Base-by-base conservation (phyloP, 2,329 filamentous ascomycete species). In the Ascochyta viciae-villosae region DNA sequence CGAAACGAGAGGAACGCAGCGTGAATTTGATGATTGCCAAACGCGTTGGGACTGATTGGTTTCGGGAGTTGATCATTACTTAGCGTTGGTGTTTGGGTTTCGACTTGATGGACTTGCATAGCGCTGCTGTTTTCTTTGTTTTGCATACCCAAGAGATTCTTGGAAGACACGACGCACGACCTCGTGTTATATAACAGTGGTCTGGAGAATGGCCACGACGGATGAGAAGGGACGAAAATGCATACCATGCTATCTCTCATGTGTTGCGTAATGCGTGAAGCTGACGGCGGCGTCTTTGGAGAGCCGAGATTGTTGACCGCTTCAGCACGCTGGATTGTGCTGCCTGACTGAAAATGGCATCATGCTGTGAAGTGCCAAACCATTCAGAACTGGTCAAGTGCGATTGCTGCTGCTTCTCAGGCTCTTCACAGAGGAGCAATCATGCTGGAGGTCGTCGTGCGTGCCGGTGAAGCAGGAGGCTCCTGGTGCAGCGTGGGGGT, bases 1-100 rank as follows among this genome's bases (percentile, higher is more conserved):
- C 60, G 66, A 19, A 65, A 34, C 33, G 53, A 54, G n/a, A 50
- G 33, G 31, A 56, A 54, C 8, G 52, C 53, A 46, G 48, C 42
- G 40, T 61, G 47, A 51, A 33, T 26, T 15, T 38, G n/a, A 2
- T 24, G 12, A 8, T 7, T 33, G 16, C 29, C 38, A 19, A 16
- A 10, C 6, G 39, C 37, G 22, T 29, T 45, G 22, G 29, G 31
- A 50, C 27, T 53, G 44, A 8, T 15, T 49, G 29, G 35, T 15
- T 47, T 39, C 37, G 16, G 9, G 24, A 3, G 3, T 31, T 15
- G 24, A 48, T 57, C 33, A 43, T 54, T 35, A 37, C 41, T 50
- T 29, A 56, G 40, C 50, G 51, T 41, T 56, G 40, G 40, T 58
- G 45, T 60, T 61, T 55, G 29, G 42, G 45, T 49, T 55, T 58